Base-by-base conservation (phyloP, 2,329 filamentous ascomycete species). In the Pseudocercospora ulei region DNA sequence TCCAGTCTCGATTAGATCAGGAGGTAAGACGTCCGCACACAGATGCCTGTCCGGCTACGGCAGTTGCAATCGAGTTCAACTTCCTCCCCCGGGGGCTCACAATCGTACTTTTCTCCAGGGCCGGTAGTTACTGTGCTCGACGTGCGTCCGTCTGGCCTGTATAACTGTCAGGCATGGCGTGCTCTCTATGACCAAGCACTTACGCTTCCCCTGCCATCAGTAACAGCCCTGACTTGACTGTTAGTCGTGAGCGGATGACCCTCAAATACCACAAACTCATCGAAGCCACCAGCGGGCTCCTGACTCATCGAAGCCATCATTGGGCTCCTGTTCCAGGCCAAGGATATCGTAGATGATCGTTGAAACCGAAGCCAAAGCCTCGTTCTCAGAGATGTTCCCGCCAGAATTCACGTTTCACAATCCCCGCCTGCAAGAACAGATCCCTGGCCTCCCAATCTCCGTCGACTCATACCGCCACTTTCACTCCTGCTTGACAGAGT, bases 401-500 rank as follows among this genome's bases (percentile, higher is more conserved):
- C 63, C 66, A 22, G 72, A 64, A 44, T 81, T 81, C 48, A 64
- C 65, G n/a, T 41, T 66, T 68, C 13, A 70, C 76, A 23, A 72
- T 72, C 1, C 76, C 77, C 0, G 78, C 78, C 29, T 73, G 59
- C 39, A 80, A 60, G 0, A 66, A 70, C 45, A 81, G 50, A 45
- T 80, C 73, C 18, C 75, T 65, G 3, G 78, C 66, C 35, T 73
- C 54, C 74, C 73, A 80, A 49, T 78, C 73, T 53, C 80, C 75
- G 26, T 70, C 65, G 3, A 77, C 65, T 0, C 75, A 73, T 14
- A 80, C 67, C 0, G 69, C 77, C 1, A 71, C 65, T 2, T 61
- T 54, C 0, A 80, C 76, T 1, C 76, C 76, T 0, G 75, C 76
- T 5, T 68, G 67, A 0, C 77, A 48, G 1, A 82, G 65, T 7